Evolutionary conservation across 1,284 basidiomycete genomes (phyloP), one percentile per base, ranked within the genome.

Genomic region (Cutaneotrichosporon sp.): DNA sequence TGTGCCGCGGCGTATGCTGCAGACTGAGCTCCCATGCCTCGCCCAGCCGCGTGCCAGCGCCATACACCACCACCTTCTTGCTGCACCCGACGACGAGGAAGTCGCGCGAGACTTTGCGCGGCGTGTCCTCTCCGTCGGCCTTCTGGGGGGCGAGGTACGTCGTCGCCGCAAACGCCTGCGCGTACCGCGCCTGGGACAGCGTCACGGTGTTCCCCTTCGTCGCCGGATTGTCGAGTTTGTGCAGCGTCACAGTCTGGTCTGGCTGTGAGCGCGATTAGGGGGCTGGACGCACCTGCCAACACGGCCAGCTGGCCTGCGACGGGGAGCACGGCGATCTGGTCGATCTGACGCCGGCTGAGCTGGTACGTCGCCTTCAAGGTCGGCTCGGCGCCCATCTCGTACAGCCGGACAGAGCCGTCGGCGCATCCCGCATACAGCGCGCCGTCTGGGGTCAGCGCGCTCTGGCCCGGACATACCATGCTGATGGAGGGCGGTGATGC

Each of bases 291-390:
- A 89, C 91, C 90, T 17, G 88, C 86, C 2, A 96, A 79, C 8
- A 88, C 80, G 4, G 88, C 84, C 25, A 97, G 77, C 10, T 87
- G 86, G 61, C 88, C 85, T 14, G 88, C 81, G 61, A 90, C 88
- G 59, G 86, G 85, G 59, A 97, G 80, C 47, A 86, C 85, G 3
- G 84, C 88, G 5, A 97, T 76, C 66, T 90, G 90, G 52, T 97
- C 91, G 37, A 97, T 88, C 11, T 86, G 79, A 61, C 81, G 81
- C 59, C 83, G 79, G 12, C 79, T 76, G 27, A 92, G 72, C 56
- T 83, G 84, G 80, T 84, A 87, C 16, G 80, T 81, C 60, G 48
- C 49, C 43, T 50, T 34, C 22, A 52, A 37, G 31, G 54, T 34
- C 17, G 29, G 26, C 42, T 68, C 44, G 17, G 68, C 34, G 57